Evolutionary conservation across 2,329 filamentous ascomycete species (phyloP), one percentile per base, ranked within the genome.

Genomic region (Colletotrichum viniferum): DNA sequence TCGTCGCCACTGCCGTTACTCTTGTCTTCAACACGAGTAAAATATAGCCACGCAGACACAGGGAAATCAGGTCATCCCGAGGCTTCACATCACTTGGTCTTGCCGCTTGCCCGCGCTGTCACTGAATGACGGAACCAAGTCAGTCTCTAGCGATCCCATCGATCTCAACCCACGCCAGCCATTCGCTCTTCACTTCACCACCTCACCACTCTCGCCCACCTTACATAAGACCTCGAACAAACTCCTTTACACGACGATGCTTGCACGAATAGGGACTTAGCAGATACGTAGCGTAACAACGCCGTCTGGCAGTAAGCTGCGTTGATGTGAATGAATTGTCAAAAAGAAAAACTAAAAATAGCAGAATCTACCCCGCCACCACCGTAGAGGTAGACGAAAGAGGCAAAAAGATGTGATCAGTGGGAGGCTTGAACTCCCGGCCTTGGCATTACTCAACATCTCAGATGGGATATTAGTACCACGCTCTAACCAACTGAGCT

Each of bases 401-500:
- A 34, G n/a, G 32, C 64, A 71, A 74, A 74, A 34, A 58, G 3
- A 58, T 43, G 5, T 74, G 71, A 74, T 74, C 71, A 74, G 71
- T 74, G 71, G 52, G 71, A 74, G 71, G 71, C 67, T 74, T 74
- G 71, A 74, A 74, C 71, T 74, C 71, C 52, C 71, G 71, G 34
- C 71, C 71, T 74, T 74, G 71, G 71, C 71, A 74, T 74, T 34
- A 74, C 71, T 65, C 13, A 21, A 74, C 24, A 74, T 71, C 43
- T 61, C 60, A 7, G 71, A 7, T 71, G 48, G 71, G 43, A 74
- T 74, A 74, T 74, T 74, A 74, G 71, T 74, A 74, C 71, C 71
- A 74, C 71, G 71, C 71, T 74, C 71, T 74, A 71, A 74, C 71
- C 71, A 74, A 74, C 71, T 74, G 71, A 74, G 71, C 67, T 74